A percentile compares a stretch with the other conserved stretches of the same genome.
These are phyloP conservation scores for Imleria badia DNA, from an alignment of 768 basidiomycete species.

Conservation along the genomic window DNA sequence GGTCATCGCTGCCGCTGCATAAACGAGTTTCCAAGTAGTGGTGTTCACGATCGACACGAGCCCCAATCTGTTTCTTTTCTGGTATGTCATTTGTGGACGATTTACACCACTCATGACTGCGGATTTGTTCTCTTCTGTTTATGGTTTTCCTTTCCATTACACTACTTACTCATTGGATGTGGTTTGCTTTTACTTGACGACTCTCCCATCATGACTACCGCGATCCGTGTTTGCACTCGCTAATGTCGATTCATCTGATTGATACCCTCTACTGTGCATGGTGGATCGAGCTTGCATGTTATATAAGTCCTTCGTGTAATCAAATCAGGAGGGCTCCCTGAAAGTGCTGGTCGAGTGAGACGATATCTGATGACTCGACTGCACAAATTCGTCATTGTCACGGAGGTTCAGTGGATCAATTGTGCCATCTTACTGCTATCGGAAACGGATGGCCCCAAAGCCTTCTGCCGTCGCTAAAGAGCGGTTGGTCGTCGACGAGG, in stretches of 20 bases:
- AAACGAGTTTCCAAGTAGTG: slow-evolving; percentile 33
- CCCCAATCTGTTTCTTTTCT: slow-evolving; percentile 33
- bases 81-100: slow-evolving; percentile 39
- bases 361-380: slow-evolving; percentile 23
- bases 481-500: slow-evolving; percentile 65
- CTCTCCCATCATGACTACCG: slow-evolving; percentile 59
- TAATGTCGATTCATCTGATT: slow-evolving; percentile 69
- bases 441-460: slow-evolving; percentile 63
- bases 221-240: slow-evolving; percentile 57
- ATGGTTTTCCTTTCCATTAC: slow-evolving; percentile 37
- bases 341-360: not conserved
- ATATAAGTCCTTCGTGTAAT: slow-evolving; percentile 36
- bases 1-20: slow-evolving; percentile 80
- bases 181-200: slow-evolving; percentile 58
- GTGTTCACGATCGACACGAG: slow-evolving; percentile 48
- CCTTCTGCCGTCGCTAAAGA: slow-evolving; percentile 53
- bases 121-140: slow-evolving; percentile 35
- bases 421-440: not conserved
- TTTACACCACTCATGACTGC: slow-evolving; percentile 38
- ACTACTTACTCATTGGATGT: slow-evolving; percentile 61
- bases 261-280: slow-evolving; percentile 45
- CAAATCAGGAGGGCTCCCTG: slow-evolving; percentile 16
- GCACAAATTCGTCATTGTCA: not conserved
- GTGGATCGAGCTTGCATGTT: slow-evolving; percentile 35
- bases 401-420: not conserved